phyloP scores from a whole-genome alignment of 495 filamentous ascomycete genomes.

The Thermochaetoides thermophila region DNA sequence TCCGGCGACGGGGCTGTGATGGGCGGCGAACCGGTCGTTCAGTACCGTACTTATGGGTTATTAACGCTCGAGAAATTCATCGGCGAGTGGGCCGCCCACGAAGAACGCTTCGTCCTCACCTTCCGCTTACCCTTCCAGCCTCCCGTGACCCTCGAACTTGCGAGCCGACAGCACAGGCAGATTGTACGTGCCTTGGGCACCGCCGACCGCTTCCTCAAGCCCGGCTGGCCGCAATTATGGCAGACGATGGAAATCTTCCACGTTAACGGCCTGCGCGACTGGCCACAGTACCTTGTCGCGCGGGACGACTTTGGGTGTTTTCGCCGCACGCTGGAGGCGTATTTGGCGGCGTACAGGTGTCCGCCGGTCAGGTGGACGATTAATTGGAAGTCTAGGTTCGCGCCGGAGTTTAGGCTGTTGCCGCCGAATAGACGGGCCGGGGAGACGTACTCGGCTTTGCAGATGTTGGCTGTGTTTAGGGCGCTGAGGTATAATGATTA shows the following conservation, averaged over 20 bases:
- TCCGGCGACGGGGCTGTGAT: too few relatives aligned
- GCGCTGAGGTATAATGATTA: constrained; percentile 85
- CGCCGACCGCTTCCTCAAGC: constrained; percentile 63
- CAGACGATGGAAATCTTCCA: constrained; percentile 51
- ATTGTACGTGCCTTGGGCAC: constrained; percentile 62
- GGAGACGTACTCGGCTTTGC: constrained; percentile 50
- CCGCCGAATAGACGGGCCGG: constrained; percentile 46
- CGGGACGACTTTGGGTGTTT: constrained; percentile 68
- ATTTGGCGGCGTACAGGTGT: constrained; percentile 63
- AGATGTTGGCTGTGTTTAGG: constrained; percentile 74
- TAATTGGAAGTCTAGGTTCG: constrained; percentile 60
- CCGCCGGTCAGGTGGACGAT: constrained; percentile 67
- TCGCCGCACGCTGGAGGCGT: constrained; percentile 72
- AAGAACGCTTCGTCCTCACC: constrained; percentile 74
- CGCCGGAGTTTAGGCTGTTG: constrained; percentile 70
- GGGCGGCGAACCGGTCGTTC: constrained; percentile 35
- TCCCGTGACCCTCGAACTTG: constrained; percentile 52
- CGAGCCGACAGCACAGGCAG: constrained; percentile 61
- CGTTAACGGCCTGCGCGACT: constrained; percentile 43
- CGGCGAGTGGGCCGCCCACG: constrained; percentile 33
- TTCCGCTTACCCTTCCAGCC: constrained; percentile 65
- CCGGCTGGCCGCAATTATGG: constrained; percentile 63
- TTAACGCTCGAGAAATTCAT: constrained; percentile 47
- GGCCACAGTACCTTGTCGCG: constrained; percentile 33
- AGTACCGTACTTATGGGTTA: constrained; percentile 44